Percentiles rank a stretch among this genome's conserved stretches.
Evolutionary conservation across 352 stramenopile genomes (phyloP).

Genomic region (Pseudoperonospora humuli): DNA sequence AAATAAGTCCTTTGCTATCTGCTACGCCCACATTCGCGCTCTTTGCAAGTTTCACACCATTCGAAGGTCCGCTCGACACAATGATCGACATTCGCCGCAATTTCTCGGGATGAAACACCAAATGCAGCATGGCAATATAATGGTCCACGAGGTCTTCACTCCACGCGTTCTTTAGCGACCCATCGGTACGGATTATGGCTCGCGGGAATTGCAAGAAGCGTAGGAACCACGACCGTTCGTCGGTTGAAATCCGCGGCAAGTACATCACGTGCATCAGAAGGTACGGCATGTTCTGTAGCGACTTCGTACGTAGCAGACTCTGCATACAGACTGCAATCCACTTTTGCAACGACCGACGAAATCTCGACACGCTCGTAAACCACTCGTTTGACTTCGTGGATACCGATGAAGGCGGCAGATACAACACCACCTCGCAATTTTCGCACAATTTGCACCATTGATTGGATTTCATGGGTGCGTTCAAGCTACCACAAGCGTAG

Average conservation of each 20-base stretch:
- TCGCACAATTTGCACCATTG: constrained; percentile 73
- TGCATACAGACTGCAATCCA: constrained; percentile 72
- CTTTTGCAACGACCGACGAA: constrained; percentile 70
- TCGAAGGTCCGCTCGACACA: constrained; percentile 51
- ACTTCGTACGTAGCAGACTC: constrained; percentile 50
- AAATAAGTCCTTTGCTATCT: constrained; percentile 35
- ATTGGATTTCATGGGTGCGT: constrained; percentile 51
- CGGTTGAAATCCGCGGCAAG: constrained; percentile 63
- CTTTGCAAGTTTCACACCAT: constrained; percentile 19
- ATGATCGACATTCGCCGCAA: constrained; percentile 60
- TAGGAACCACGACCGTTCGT: constrained; percentile 75
- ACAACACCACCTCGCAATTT: constrained; percentile 66
- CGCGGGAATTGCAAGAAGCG: constrained; percentile 76
- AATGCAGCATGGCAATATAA: constrained; percentile 79
- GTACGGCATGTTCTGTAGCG: constrained; percentile 72
- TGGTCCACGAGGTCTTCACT: constrained; percentile 78
- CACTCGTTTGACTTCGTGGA: constrained; percentile 75
- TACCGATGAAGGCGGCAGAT: constrained; percentile 68
- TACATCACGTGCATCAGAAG: constrained; percentile 84
- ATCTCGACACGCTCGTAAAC: constrained; percentile 64
- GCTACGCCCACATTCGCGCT: constrained; percentile 16
- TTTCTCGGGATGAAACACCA: constrained; percentile 83
- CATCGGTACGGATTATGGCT: constrained; percentile 46
- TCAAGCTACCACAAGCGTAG: constrained; percentile 65
- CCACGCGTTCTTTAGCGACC: constrained; percentile 54